Evolutionary conservation across 1,284 basidiomycete species (phyloP), one percentile per base, ranked within the genome.

Genomic region (Singerocomus inundabilis): DNA sequence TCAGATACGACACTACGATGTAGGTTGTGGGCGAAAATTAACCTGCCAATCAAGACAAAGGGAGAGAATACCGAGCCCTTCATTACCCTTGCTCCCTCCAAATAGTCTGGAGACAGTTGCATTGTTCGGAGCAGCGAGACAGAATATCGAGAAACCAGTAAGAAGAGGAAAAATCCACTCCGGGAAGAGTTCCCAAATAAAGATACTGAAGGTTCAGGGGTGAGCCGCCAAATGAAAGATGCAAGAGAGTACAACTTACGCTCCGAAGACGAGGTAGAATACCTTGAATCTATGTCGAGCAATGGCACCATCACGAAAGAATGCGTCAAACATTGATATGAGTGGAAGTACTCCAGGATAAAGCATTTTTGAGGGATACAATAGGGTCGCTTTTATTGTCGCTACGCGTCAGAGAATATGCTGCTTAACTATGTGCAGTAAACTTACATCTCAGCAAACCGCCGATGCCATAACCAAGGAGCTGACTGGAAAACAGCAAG

Each of bases 311-410:
- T 78, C 77, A 45, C 71, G 76, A 63, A 79, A 82, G 35, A 84
- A 63, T 31, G 74, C 73, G 54, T 84, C 80, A 42, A 84, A 70
- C 64, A 84, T 77, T 45, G 78, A 77, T 15, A 81, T 73, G 0
- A 82, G 66, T 0, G 81, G 79, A 35, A 84, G 71, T 34, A 80
- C 66, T 1, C 58, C 64, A 0, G 81, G 82, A 52, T 81, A 84
- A 43, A 84, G 70, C 61, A 82, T 82, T 57, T 83, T 82, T 4
- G 85, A 85, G 0, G 85, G 85, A 62, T 84, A 83, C 1, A 87
- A 72, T 10, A 86, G 69, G 31, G 78, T 72, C 5, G 60, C 70
- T 66, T 59, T 53, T 31, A 57, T 8, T 49, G 2, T n/a, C 60
- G 58, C 49, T 59, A 67, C 18, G 13, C 5, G 40, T 61, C 15